phyloP scores from a whole-genome alignment of 768 basidiomycete genomes.

The Suillus weaverae region DNA sequence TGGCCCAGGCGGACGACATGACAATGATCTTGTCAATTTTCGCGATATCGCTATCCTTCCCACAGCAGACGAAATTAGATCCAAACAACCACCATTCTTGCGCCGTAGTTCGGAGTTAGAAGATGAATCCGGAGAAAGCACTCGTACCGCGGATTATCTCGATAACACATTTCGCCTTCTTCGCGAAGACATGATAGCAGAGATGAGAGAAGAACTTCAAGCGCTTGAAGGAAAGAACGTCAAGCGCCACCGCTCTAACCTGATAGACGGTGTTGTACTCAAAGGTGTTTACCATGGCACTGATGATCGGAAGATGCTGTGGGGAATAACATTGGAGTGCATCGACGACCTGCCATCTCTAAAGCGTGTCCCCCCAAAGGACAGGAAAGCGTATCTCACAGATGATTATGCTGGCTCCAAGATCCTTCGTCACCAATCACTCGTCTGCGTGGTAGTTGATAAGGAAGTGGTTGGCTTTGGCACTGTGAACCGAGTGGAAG shows the following conservation, averaged over 20 bases:
- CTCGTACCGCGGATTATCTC: conserved; percentile 43
- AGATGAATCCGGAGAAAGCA: conserved; percentile 35
- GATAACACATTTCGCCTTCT: conserved; percentile 62
- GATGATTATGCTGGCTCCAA: conserved; percentile 28
- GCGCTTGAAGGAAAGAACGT: conserved; percentile 37
- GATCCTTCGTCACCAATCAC: conserved; percentile 49
- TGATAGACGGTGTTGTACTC: conserved; percentile 36
- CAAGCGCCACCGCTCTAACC: conserved; percentile 35
- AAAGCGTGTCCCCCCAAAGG: conserved; percentile 27
- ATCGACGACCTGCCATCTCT: conserved; percentile 34
- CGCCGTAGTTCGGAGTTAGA: conserved; percentile 41
- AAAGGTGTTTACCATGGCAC: conserved; percentile 34
- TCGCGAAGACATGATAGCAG: conserved; percentile 56
- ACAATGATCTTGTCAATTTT: conserved; percentile 61
- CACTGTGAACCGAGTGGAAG: conserved; percentile 51
- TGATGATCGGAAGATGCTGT: conserved; percentile 24
- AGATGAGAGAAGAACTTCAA: conserved; percentile 51
- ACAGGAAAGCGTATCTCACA: conserved; percentile 36
- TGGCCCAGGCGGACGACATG: conserved; percentile 60
- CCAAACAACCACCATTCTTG: conserved; percentile 43
- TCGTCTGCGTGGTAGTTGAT: conserved; percentile 48
- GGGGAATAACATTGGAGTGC: conserved; percentile 41
- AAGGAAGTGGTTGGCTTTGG: conserved; percentile 50
- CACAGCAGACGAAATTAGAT: conserved; percentile 53
- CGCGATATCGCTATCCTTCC: conserved; percentile 56